Conservation (phyloP, 2,329 filamentous ascomycete species). For the Cladophialophora chaetospira region DNA sequence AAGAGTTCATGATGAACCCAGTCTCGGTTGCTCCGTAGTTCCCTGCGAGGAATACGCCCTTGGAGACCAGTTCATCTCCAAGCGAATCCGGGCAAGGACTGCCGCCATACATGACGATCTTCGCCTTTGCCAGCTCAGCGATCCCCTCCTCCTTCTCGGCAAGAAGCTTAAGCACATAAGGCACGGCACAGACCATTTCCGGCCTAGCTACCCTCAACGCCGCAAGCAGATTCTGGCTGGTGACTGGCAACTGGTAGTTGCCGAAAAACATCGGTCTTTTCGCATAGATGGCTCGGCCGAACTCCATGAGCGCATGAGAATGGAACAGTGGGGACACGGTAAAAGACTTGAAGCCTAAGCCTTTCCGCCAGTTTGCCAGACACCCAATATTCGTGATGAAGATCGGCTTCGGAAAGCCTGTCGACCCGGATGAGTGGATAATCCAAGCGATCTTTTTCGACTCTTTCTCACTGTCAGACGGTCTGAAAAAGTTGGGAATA, state of each 20-base stretch:
- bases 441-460: constrained; percentile 42
- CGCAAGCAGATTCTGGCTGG: constrained; percentile 50
- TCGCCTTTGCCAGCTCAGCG: constrained; percentile 46
- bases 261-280: constrained; percentile 56
- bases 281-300: constrained; percentile 56
- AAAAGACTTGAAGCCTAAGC: constrained; percentile 27
- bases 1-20: constrained; percentile 64
- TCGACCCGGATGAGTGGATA: constrained; percentile 53
- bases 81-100: constrained; percentile 62
- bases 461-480: constrained; percentile 33
- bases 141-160: constrained; percentile 61
- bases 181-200: constrained; percentile 61
- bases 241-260: constrained; percentile 59
- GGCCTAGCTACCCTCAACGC: constrained; percentile 48
- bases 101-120: constrained; percentile 61
- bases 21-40: constrained; percentile 62
- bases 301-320: constrained; percentile 58
- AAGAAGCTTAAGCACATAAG: constrained; percentile 58
- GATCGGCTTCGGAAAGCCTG: constrained; percentile 50
- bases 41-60: constrained; percentile 57
- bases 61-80: constrained; percentile 55
- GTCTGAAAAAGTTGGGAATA: constrained; percentile 27
- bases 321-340: constrained; percentile 61
- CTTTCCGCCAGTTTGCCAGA: constrained; percentile 22
- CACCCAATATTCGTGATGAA: constrained; percentile 42